Percentiles rank a stretch among this genome's conserved stretches.
Evolutionary conservation across 2,329 filamentous ascomycete species (phyloP).

Genomic region (Pyrenophora tritici-repentis): DNA sequence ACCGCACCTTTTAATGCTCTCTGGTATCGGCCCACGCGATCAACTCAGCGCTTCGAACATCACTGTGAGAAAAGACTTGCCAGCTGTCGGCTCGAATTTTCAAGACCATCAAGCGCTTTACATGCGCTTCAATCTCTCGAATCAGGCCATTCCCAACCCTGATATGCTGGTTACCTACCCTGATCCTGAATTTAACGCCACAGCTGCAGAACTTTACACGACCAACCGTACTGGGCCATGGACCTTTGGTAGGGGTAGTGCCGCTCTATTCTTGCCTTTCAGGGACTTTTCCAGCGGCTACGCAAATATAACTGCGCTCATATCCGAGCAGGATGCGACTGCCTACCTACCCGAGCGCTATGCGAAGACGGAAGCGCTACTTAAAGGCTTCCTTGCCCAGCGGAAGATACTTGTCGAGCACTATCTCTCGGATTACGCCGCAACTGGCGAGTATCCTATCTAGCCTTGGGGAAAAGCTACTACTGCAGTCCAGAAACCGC

Average conservation of each 20-base stretch:
- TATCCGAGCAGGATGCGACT: conserved; percentile 12
- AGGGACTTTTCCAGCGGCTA: conserved; percentile 15
- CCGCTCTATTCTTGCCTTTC: conserved; percentile 10
- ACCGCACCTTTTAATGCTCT: conserved; percentile 65
- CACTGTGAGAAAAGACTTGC: conserved; percentile 12
- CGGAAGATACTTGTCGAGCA: conserved; percentile 13
- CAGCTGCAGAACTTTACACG: conserved; percentile 26
- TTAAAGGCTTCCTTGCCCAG: conserved; percentile 15
- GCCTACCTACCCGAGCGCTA: conserved; percentile 15
- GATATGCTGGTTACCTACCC: conserved; percentile 11
- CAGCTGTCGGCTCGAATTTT: conserved; percentile 27
- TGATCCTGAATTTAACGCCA: conserved; percentile 31
- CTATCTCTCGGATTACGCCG: conserved; percentile 19
- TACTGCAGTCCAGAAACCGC: conserved; percentile 17
- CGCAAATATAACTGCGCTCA: conserved; percentile 8
- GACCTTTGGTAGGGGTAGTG: conserved; percentile 14
- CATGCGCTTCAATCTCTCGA: conserved; percentile 8
- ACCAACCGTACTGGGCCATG: conserved; percentile 32
- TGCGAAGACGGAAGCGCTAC: conserved; percentile 9
- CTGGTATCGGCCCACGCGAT: conserved; percentile 57
- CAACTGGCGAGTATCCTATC: conserved; percentile 32
- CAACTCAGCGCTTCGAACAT: conserved; percentile 13
- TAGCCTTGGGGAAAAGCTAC: conserved; percentile 14
- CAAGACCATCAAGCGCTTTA: conserved; percentile 22
- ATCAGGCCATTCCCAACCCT: conserved; percentile 9